Conservation (phyloP, 2,329 filamentous ascomycete species). For the Leptoxyphium fumago region DNA sequence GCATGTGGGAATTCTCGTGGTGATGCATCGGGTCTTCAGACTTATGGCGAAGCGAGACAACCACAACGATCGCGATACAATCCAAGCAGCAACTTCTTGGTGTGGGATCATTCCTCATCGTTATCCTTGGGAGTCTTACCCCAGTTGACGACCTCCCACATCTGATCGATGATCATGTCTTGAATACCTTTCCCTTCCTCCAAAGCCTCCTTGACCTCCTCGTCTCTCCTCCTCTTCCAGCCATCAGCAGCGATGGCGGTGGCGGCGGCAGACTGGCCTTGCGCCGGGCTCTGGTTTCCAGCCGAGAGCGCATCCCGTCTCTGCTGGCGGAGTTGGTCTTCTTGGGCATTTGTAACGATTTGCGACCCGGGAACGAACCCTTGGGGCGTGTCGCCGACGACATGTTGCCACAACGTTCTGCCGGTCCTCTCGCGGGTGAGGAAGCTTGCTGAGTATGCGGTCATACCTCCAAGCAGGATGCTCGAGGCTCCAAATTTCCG, state of each 20-base stretch:
- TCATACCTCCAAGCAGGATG: constrained; percentile 35
- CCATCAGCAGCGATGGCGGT: constrained; percentile 14
- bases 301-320: neutral
- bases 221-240: constrained; percentile 28
- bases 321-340: neutral
- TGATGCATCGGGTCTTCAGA: no score
- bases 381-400: neutral
- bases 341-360: neutral
- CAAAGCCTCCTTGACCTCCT: constrained; percentile 29
- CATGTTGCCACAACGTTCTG: constrained; percentile 15
- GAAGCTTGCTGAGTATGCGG: constrained; percentile 36
- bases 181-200: constrained; percentile 23
- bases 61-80: no score
- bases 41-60: no score
- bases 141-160: constrained; percentile 23
- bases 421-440: constrained; percentile 24
- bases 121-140: constrained; percentile 20
- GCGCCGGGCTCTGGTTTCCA: neutral
- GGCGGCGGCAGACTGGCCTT: neutral
- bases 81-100: no score
- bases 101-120: neutral
- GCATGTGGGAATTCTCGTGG: no score
- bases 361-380: neutral
- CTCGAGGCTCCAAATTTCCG: constrained; percentile 50
- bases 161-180: constrained; percentile 25